Conservation (phyloP, 2,329 filamentous ascomycete genomes). For the Bipolaris zeicola region DNA sequence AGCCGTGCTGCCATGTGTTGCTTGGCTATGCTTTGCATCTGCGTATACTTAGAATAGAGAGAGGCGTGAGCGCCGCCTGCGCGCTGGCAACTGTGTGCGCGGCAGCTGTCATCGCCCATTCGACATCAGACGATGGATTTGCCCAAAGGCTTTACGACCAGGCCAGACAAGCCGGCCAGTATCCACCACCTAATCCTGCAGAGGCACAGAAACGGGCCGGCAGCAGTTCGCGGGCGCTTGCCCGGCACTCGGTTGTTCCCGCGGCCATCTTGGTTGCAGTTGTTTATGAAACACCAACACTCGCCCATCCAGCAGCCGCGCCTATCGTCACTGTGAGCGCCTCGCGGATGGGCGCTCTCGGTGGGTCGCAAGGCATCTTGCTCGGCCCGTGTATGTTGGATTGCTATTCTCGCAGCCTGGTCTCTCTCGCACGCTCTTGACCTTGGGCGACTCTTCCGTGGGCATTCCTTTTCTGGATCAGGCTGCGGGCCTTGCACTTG, state of each 20-base stretch:
- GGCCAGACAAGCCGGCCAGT: not conserved
- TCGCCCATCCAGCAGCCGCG: conserved; percentile 19
- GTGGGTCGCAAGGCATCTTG: conserved; percentile 7
- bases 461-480: conserved; percentile 17
- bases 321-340: conserved; percentile 21
- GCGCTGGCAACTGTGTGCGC: conserved; percentile 8
- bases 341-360: conserved; percentile 13
- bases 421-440: not conserved
- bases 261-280: conserved; percentile 15
- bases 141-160: conserved; percentile 1
- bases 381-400: conserved; percentile 3
- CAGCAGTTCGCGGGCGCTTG: conserved; percentile 27
- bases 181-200: conserved; percentile 5
- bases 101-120: conserved; percentile 5
- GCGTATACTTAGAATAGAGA: conserved; percentile 25
- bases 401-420: conserved; percentile 9
- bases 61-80: conserved; percentile 11
- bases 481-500: conserved; percentile 24
- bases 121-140: conserved; percentile 5
- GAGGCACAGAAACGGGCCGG: conserved; percentile 17
- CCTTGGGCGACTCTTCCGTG: not conserved
- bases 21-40: conserved; percentile 19
- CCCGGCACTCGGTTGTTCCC: conserved; percentile 22
- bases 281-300: conserved; percentile 24
- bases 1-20: conserved; percentile 7